Conservation (phyloP, 768 basidiomycete genomes). For the Tremella mesenterica region DNA sequence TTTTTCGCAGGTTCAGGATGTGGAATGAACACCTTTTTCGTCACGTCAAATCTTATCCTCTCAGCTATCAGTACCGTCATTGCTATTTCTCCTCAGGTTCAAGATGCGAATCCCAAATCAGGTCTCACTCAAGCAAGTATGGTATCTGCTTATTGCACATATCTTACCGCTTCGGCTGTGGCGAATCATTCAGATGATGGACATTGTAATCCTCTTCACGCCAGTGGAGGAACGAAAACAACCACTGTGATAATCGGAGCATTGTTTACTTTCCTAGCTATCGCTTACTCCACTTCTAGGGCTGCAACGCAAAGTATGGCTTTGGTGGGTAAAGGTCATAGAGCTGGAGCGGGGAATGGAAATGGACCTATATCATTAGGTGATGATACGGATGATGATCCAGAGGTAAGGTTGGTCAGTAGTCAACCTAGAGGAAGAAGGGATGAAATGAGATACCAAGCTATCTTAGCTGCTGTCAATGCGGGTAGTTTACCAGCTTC, state of each 20-base stretch:
- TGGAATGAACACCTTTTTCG: constrained; percentile 91
- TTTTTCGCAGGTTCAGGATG: constrained; percentile 85
- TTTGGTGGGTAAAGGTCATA: constrained; percentile 60
- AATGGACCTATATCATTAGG: constrained; percentile 58
- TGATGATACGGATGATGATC: constrained; percentile 53
- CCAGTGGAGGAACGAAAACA: constrained; percentile 58
- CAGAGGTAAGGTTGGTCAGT: constrained; percentile 55
- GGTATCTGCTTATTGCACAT: constrained; percentile 97
- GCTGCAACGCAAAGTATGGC: constrained; percentile 94
- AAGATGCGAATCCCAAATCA: constrained; percentile 85
- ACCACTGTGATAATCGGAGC: constrained; percentile 85
- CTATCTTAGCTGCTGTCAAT: constrained; percentile 86
- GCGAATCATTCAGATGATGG: constrained; percentile 72
- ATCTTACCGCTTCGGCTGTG: constrained; percentile 86
- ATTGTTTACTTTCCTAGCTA: constrained; percentile 92
- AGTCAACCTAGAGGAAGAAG: constrained; percentile 68
- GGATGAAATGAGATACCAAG: constrained; percentile 85
- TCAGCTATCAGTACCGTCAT: constrained; percentile 69
- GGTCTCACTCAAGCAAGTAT: constrained; percentile 91
- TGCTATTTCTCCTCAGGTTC: constrained; percentile 74
- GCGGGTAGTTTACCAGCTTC: constrained; percentile 93
- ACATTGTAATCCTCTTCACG: constrained; percentile 77
- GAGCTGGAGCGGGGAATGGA: constrained; percentile 49
- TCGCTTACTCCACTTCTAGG: constrained; percentile 91
- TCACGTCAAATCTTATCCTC: constrained; percentile 81